Evolutionary conservation across 441 rosid genomes (phyloP), one percentile per base, ranked within the genome.

Genomic region (Biscutella laevigata): DNA sequence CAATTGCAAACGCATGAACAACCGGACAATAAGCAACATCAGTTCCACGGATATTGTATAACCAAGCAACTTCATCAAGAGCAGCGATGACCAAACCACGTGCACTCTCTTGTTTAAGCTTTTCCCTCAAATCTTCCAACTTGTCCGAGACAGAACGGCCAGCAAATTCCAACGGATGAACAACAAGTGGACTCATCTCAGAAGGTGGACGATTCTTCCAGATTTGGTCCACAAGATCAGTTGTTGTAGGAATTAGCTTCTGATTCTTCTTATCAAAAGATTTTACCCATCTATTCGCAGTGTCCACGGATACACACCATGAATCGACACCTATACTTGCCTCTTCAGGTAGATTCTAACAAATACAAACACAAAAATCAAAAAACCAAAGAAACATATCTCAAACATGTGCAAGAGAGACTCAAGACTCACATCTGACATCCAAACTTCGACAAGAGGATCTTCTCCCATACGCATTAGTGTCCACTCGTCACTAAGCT

Each of bases 11-110:
- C 3, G 97, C 92, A 69, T 94, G 96, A 69, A 81, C 96, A 67
- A 94, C 96, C 0, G 99, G 99, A 72, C 84, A 74, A 45, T 81
- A 89, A 54, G 95, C 71, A 13, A 94, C 95, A 70, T 94, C 99
- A 54, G 53, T 77, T 61, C 99, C 99, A 57, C 97, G 94, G 51
- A 94, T 79, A 65, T 94, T 94, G 70, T 78, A 94, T 53, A 89
- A 51, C 99, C 99, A 94, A 69, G 99, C 97, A 74, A 94, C 99
- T 96, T 89, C 97, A 62, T 94, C 99, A 34, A 89, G 94, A 40
- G 95, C 76, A 9, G 97, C 69, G 40, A 94, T 68, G 30, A 94
- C 64, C 14, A 86, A 77, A 43, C 77, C 91, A 49, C 76, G 57
- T 20, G 88, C 84, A 48, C 67, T 73, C 69, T 77, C 82, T 19